These are phyloP conservation scores for Lentinus polychrous DNA, from an alignment of 1,284 basidiomycete species.

Conservation along the genomic window DNA sequence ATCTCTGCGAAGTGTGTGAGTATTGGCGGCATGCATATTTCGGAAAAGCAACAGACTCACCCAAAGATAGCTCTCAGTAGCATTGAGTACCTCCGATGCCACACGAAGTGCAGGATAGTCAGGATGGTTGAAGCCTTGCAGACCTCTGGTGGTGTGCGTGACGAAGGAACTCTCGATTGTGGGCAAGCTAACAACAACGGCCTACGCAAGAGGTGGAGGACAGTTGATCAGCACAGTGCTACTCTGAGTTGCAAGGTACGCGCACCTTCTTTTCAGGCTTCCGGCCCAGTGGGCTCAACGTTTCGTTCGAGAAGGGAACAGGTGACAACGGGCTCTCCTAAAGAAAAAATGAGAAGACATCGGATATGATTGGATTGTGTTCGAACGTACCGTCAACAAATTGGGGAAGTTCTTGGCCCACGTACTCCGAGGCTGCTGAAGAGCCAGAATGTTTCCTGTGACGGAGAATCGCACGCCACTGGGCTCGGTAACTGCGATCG, in stretches of 20 bases:
- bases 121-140: slow-evolving; percentile 75
- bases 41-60: slow-evolving; percentile 32
- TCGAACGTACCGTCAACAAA: slow-evolving; percentile 46
- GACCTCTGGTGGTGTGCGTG: slow-evolving; percentile 74
- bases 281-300: slow-evolving; percentile 72
- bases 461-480: slow-evolving; percentile 83
- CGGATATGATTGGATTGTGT: not conserved
- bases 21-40: slow-evolving; percentile 1
- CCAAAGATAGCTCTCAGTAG: slow-evolving; percentile 95
- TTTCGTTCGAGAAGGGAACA: slow-evolving; percentile 62
- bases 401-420: slow-evolving; percentile 69
- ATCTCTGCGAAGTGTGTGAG: slow-evolving; percentile 40
- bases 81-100: slow-evolving; percentile 86
- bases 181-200: slow-evolving; percentile 81
- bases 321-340: slow-evolving; percentile 53
- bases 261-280: slow-evolving; percentile 67
- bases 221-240: slow-evolving; percentile 9
- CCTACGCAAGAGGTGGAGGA: slow-evolving; percentile 35
- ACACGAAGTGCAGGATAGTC: slow-evolving; percentile 84
- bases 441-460: slow-evolving; percentile 72
- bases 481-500: slow-evolving; percentile 64
- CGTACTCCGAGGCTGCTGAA: slow-evolving; percentile 67
- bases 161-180: slow-evolving; percentile 94
- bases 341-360: slow-evolving; percentile 2
- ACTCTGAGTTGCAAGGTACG: not conserved